Base-by-base conservation (phyloP, 805 yeast species). In the Priceomyces castillae region DNA sequence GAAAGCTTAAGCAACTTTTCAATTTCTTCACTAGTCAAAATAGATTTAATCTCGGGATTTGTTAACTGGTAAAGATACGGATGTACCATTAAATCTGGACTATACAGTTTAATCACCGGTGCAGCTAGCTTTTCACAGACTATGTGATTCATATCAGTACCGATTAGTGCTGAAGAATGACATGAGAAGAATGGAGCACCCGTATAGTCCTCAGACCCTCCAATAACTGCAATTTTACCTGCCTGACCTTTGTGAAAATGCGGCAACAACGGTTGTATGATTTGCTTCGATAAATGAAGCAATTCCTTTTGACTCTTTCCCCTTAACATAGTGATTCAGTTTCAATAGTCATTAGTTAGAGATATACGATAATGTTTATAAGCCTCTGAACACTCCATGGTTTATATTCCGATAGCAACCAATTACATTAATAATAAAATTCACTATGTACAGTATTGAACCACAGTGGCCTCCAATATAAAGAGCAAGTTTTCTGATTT, bases 181-280 rank as follows among this genome's bases (percentile, higher is more conserved):
- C 95, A 86, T 28, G 95, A 77, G 61, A 94, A 94, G 63, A 74
- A 94, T 1, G 98, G 98, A 0, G 99, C 99, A 0, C 99, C 99
- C 0, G 97, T 90, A 61, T 90, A 92, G 61, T 92, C 97, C 61
- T 86, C 90, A 61, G 94, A 84, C 1, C 99, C 99, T 17, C 99
- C 99, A 48, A 92, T 77, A 0, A 92, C 87, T 9, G 84, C 88
- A 2, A 92, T 72, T 46, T 88, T 75, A 4, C 98, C 98, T 4
- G 86, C 82, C 62, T 92, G 98, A 17, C 99, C 99, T 62, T 92
- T 92, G 66, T 92, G 84, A 60, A 86, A 85, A 12, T 59, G 55
- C 4, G 86, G 80, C 2, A 75, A 65, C 26, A 90, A 65, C 2
- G 96, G 97, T 31, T 96, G 97, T 7, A 92, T 73, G 28, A 89